A percentile compares a stretch with the other conserved stretches of the same genome.
These are phyloP conservation scores for Gigaspora rosea DNA, from an alignment of 192 early-diverging fungal genomes.

Conservation along the genomic window DNA sequence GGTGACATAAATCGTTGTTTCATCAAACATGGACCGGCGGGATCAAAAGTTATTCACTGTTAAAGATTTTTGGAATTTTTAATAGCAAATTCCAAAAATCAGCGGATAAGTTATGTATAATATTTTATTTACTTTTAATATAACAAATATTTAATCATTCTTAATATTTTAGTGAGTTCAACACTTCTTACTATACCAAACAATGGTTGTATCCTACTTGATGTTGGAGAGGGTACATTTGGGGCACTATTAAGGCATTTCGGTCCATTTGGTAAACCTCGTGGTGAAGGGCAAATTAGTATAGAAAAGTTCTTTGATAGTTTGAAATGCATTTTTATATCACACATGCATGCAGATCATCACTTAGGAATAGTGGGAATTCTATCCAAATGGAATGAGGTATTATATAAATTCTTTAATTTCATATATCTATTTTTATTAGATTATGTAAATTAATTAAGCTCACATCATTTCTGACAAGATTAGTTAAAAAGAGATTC, in stretches of 20 bases:
- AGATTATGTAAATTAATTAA: background rate
- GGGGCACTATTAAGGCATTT: constrained; percentile 80
- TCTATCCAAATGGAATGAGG: constrained; percentile 69
- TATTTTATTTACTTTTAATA: too few species aligned
- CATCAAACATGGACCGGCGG: too few species aligned
- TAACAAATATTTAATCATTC: background rate
- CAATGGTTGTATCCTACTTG: constrained; percentile 73
- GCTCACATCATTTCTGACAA: background rate
- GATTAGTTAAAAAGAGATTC: constrained; percentile 18
- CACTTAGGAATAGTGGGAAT: constrained; percentile 84
- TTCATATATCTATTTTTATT: too few species aligned
- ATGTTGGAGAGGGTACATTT: constrained; percentile 88
- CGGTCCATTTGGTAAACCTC: constrained; percentile 45
- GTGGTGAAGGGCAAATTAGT: constrained; percentile 33
- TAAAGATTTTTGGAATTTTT: too few species aligned
- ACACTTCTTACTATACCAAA: constrained; percentile 70
- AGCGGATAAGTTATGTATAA: too few species aligned
- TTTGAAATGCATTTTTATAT: constrained; percentile 81
- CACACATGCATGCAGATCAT: constrained; percentile 98
- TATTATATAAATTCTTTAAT: constrained; percentile 33
- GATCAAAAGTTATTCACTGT: too few species aligned
- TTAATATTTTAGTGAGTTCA: constrained; percentile 64
- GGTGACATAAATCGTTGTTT: too few species aligned
- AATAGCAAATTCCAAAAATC: too few species aligned
- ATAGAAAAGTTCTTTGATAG: constrained; percentile 56